phyloP scores from a whole-genome alignment of 2,329 filamentous ascomycete genomes.

The Claviceps cyperi region DNA sequence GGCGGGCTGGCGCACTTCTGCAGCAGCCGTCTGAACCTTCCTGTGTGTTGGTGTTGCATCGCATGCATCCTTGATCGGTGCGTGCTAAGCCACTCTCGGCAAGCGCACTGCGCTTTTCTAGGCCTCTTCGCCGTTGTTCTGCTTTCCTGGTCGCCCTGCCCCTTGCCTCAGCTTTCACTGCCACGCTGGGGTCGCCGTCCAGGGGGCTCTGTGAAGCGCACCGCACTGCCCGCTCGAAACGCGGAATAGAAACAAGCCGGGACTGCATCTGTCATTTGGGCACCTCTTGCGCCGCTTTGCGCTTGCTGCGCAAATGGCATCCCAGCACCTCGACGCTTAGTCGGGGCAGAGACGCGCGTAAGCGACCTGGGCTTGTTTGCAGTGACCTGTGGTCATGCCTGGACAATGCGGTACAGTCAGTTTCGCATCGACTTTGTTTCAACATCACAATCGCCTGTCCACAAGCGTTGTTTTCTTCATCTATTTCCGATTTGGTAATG shows the following conservation, averaged over 20 bases:
- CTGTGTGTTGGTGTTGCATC: not conserved
- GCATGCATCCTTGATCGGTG: not conserved
- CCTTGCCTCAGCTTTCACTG: conserved; percentile 2
- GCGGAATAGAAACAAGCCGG: conserved; percentile 1
- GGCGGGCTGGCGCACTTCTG: not conserved
- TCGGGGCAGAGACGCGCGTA: too few species aligned
- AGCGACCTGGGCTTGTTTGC: too few species aligned
- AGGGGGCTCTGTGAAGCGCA: too few species aligned
- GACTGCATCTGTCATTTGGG: not conserved
- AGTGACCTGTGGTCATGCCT: not conserved
- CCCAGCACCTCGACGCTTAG: not conserved
- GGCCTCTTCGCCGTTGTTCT: not conserved
- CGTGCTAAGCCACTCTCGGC: not conserved
- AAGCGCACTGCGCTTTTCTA: not conserved
- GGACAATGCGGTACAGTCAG: not conserved
- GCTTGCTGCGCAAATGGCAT: not conserved
- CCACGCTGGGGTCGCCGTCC: not conserved
- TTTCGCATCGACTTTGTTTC: not conserved
- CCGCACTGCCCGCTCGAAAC: too few species aligned
- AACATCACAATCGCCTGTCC: not conserved
- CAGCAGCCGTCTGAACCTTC: not conserved
- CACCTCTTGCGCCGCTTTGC: not conserved
- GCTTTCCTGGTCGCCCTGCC: not conserved
- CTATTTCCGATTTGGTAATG: not conserved
- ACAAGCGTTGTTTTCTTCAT: not conserved